Conservation (phyloP, 306 rosid genomes). For the Prunus persica region DNA sequence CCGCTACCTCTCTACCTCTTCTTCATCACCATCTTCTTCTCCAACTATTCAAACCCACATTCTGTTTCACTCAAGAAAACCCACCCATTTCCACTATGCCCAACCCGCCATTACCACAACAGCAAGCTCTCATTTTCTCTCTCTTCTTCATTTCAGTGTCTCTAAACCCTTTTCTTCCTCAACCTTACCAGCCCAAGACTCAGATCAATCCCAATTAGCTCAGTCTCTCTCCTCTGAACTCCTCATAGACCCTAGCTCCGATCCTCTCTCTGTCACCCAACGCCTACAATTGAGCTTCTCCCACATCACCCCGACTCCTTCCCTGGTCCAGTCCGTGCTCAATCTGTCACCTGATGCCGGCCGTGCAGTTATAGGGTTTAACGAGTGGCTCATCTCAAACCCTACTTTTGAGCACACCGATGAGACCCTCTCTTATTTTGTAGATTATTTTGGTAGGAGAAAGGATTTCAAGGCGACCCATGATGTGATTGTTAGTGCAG, state of each 20-base stretch:
- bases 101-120: slow-evolving; percentile 6
- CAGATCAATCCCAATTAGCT: slow-evolving; percentile 37
- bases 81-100: slow-evolving; percentile 28
- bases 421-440: slow-evolving; percentile 55
- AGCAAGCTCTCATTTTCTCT: slow-evolving; percentile 10
- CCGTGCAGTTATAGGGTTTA: slow-evolving; percentile 54
- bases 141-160: slow-evolving; percentile 22
- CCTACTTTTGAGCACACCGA: slow-evolving; percentile 58
- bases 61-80: not conserved
- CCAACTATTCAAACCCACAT: not conserved
- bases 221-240: slow-evolving; percentile 55
- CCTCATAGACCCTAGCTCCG: slow-evolving; percentile 42
- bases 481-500: slow-evolving; percentile 39
- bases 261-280: slow-evolving; percentile 46
- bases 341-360: slow-evolving; percentile 62
- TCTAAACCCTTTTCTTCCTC: slow-evolving; percentile 36
- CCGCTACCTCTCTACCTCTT: slow-evolving; percentile 31
- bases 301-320: slow-evolving; percentile 51
- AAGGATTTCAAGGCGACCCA: slow-evolving; percentile 75
- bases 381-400: slow-evolving; percentile 54
- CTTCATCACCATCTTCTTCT: slow-evolving; percentile 24
- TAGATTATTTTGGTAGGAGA: slow-evolving; percentile 63
- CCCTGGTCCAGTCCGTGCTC: slow-evolving; percentile 46
- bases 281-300: slow-evolving; percentile 69
- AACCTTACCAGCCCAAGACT: slow-evolving; percentile 23